Conservation (phyloP, 352 stramenopile genomes). For the Globisporangium polare region DNA sequence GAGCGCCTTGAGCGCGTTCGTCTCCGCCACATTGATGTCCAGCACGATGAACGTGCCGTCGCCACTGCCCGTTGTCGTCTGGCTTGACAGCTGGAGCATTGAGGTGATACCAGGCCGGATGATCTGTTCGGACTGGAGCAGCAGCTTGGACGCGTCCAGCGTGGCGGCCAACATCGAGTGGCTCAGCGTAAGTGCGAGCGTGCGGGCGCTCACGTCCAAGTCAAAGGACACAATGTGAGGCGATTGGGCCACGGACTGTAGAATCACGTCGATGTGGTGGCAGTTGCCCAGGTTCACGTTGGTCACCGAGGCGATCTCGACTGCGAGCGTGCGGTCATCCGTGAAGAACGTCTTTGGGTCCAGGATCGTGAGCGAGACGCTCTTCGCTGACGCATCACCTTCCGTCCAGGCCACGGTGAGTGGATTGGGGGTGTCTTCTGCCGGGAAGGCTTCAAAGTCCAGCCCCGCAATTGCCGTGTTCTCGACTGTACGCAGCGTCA, state of each 20-base stretch:
- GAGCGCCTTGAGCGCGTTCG: conserved; percentile 46
- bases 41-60: conserved; percentile 41
- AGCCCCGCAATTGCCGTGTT: conserved; percentile 45
- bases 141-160: conserved; percentile 40
- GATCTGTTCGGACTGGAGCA: conserved; percentile 31
- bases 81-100: conserved; percentile 22
- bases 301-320: conserved; percentile 43
- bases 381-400: conserved; percentile 30
- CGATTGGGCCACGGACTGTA: conserved; percentile 27
- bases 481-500: conserved; percentile 35
- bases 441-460: conserved; percentile 41
- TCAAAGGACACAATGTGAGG: conserved; percentile 43
- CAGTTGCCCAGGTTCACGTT: conserved; percentile 49
- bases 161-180: conserved; percentile 34
- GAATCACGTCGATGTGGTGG: conserved; percentile 29
- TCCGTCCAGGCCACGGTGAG: conserved; percentile 27
- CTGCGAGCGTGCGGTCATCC: conserved; percentile 32
- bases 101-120: conserved; percentile 4
- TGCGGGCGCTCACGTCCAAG: conserved; percentile 44
- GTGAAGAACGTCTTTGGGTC: conserved; percentile 34
- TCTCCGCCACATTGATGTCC: conserved; percentile 31
- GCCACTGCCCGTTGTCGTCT: conserved; percentile 39
- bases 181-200: conserved; percentile 31
- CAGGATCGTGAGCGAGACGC: conserved; percentile 37
- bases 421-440: conserved; percentile 1